Evolutionary conservation across 2,329 filamentous ascomycete species (phyloP), one percentile per base, ranked within the genome.

Genomic region (Scedosporium boydii): DNA sequence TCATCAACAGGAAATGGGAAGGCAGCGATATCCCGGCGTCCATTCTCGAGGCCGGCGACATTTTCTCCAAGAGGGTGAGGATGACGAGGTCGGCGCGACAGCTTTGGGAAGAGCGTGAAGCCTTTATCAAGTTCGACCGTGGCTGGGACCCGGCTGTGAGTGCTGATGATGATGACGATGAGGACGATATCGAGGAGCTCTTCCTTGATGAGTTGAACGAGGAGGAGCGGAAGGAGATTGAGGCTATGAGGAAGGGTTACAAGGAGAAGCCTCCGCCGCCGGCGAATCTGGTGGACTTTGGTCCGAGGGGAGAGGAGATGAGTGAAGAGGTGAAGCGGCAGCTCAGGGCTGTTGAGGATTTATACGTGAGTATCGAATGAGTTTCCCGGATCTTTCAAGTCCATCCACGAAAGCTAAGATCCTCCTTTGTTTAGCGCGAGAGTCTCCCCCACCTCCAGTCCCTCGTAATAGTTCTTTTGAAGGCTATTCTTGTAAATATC

Each of bases 11-110:
- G 46, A 90, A 84, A 71, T 97, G 93, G 93, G 89, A 96, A 74
- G 93, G 93, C n/a, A 90, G 90, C 65, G 92, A 96, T 71, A 89
- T 99, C 10, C 95, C 95, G 7, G 88, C 91, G 6, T 98, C 93
- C 1, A 98, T 99, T 64, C 83, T 97, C 16, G 95, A 99, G 74
- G 95, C 95, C 6, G 95, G 95, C 6, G 89, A 95, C 70, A 79
- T 99, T 1, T 99, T 99, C 73, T 90, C 93, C 0, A 88, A 85
- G 63, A 85, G 95, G 60, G 95, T 97, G 73, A 85, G 93, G 67
- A 96, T 96, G 82, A 96, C 92, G 0, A 83, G 95, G 64, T 91
- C 91, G 4, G 93, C 96, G 76, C 86, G 91, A 62, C 95, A 99
- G 75, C 79, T 99, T 14, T 99, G 95, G 93, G 89, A 96, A 67